Conservation (phyloP, 169 alveolate genomes). For the Plasmodium coatneyi region DNA sequence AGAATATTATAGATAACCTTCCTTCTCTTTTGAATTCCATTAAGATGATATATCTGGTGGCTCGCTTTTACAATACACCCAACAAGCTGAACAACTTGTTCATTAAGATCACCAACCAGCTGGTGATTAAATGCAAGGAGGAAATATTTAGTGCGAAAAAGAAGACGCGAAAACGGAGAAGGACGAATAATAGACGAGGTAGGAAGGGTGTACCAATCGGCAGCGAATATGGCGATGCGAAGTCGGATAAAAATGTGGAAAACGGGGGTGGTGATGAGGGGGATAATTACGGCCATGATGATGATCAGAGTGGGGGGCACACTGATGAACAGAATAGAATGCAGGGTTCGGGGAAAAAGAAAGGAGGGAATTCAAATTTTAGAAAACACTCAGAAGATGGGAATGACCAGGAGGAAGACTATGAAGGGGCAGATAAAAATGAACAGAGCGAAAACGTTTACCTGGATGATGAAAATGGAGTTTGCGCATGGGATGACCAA, state of each 20-base stretch:
- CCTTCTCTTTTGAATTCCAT: slow-evolving; percentile 96
- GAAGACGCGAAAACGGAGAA: slow-evolving; percentile 43
- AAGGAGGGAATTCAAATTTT: background rate
- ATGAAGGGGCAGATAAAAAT: background rate
- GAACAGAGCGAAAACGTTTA: background rate
- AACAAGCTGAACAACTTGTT: slow-evolving; percentile 95
- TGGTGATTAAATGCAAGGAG: slow-evolving; percentile 92
- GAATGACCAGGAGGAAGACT: slow-evolving; percentile 1
- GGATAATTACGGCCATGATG: background rate
- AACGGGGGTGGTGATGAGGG: background rate
- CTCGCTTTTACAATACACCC: slow-evolving; percentile 97
- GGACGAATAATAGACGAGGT: background rate
- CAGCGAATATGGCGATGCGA: background rate
- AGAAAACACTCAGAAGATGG: background rate
- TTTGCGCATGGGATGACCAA: background rate
- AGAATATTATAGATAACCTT: slow-evolving; percentile 93
- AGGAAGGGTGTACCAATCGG: background rate
- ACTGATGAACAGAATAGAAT: background rate
- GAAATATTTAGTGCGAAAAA: slow-evolving; percentile 87
- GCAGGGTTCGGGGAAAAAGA: background rate
- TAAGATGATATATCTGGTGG: slow-evolving; percentile 96
- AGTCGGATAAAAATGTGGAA: slow-evolving; percentile 19
- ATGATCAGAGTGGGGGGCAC: background rate
- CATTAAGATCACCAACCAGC: slow-evolving; percentile 96
- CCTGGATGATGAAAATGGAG: slow-evolving; percentile 17